Percentiles rank a stretch among this genome's conserved stretches.
Evolutionary conservation across 2,329 filamentous ascomycete genomes (phyloP).

Genomic region (Ceratocystiopsis sp.): DNA sequence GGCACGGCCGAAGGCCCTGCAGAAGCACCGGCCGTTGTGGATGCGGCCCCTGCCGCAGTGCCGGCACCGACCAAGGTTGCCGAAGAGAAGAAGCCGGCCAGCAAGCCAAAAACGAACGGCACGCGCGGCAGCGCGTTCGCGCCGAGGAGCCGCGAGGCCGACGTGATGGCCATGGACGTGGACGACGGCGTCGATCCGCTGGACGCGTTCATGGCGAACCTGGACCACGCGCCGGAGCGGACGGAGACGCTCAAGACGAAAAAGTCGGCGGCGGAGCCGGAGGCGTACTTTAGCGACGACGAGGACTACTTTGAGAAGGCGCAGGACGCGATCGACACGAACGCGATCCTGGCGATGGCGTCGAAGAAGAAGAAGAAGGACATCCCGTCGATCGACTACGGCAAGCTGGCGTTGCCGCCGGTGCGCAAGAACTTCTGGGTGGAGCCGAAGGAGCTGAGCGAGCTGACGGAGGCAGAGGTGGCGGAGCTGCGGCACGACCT

Average conservation of each 20-base stretch:
- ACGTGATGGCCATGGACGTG: slow-evolving; percentile 40
- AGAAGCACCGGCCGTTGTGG: slow-evolving; percentile 7
- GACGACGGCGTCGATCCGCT: slow-evolving; percentile 74
- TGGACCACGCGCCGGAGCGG: slow-evolving; percentile 32
- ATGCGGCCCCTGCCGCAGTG: slow-evolving; percentile 3
- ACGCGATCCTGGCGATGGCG: slow-evolving; percentile 34
- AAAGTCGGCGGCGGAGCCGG: slow-evolving; percentile 45
- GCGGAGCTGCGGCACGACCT: slow-evolving; percentile 68
- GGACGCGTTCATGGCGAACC: slow-evolving; percentile 87
- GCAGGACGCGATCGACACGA: slow-evolving; percentile 29
- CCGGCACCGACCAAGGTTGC: slow-evolving; percentile 32
- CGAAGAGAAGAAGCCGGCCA: slow-evolving; percentile 16
- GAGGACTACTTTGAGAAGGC: slow-evolving; percentile 47
- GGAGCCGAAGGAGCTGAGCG: slow-evolving; percentile 67
- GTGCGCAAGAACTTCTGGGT: slow-evolving; percentile 93
- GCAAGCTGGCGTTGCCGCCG: slow-evolving; percentile 66
- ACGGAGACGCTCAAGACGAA: slow-evolving; percentile 23
- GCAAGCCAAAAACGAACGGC: not conserved
- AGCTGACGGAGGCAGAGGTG: slow-evolving; percentile 73
- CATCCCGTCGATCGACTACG: slow-evolving; percentile 73
- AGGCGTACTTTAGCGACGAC: slow-evolving; percentile 79
- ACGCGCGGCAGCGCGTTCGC: not conserved
- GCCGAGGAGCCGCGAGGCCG: slow-evolving; percentile 13
- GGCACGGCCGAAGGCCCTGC: slow-evolving; percentile 8
- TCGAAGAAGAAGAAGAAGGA: slow-evolving; percentile 82